A percentile compares a stretch with the other conserved stretches of the same genome.
Evolutionary conservation across 1,139 yeast species (phyloP).

Genomic region (Candida mesenterica): DNA sequence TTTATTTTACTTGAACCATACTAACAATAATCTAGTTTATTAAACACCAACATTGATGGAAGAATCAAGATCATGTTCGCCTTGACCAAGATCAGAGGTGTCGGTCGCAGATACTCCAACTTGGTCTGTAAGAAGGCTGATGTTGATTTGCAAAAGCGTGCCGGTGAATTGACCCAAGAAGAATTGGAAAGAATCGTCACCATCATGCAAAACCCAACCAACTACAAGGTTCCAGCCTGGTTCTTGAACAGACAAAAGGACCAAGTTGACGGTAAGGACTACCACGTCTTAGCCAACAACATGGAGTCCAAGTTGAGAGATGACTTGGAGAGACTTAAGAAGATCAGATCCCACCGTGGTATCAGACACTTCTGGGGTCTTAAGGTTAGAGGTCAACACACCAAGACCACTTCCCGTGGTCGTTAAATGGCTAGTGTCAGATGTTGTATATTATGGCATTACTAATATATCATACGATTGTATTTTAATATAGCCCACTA

Average conservation of each 20-base stretch:
- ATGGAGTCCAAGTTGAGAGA: slow-evolving; percentile 99
- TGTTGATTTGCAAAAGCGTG: slow-evolving; percentile 97
- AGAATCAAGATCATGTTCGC: slow-evolving; percentile 99
- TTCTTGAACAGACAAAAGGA: slow-evolving; percentile 99
- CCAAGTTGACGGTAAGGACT: slow-evolving; percentile 97
- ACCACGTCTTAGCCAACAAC: slow-evolving; percentile 98
- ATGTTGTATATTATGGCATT: slow-evolving; percentile 17
- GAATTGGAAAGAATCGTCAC: slow-evolving; percentile 99
- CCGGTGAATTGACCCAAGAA: slow-evolving; percentile 99
- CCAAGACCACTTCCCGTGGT: slow-evolving; percentile 99
- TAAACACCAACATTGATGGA: slow-evolving; percentile 99
- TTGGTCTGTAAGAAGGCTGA: slow-evolving; percentile 99
- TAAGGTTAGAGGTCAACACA: slow-evolving; percentile 98
- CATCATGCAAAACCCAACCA: slow-evolving; percentile 99
- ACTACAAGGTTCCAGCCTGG: slow-evolving; percentile 99
- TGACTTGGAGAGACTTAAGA: slow-evolving; percentile 99
- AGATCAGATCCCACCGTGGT: slow-evolving; percentile 99
- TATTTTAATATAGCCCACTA: no score
- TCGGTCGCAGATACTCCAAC: slow-evolving; percentile 99
- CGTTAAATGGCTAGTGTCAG: slow-evolving; percentile 33
- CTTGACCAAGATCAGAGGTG: slow-evolving; percentile 99
- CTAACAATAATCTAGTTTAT: slow-evolving; percentile 68
- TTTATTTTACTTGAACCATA: no score
- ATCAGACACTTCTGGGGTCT: slow-evolving; percentile 99
- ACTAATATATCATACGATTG: slow-evolving; percentile 10